Percentiles rank a stretch among this genome's conserved stretches.
Evolutionary conservation across 805 yeast species (phyloP).

Genomic region (Starmerella floricola): DNA sequence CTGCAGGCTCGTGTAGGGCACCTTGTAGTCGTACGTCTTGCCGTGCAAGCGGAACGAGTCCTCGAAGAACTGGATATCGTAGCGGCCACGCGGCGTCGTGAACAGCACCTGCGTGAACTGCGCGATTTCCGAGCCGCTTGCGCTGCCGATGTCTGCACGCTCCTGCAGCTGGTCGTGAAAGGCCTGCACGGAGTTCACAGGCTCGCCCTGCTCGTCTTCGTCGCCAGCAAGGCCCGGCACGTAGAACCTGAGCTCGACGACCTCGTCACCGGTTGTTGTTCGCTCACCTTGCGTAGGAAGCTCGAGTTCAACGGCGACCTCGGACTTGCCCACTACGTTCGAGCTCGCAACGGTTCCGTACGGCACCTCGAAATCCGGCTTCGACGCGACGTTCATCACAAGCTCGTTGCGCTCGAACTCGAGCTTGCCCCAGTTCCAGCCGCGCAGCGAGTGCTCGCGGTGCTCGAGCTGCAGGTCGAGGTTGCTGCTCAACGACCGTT

Average conservation of each 20-base stretch:
- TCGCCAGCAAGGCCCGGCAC: slow-evolving; percentile 69
- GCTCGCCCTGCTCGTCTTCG: slow-evolving; percentile 35
- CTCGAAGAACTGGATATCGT: slow-evolving; percentile 88
- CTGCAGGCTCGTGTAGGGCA: slow-evolving; percentile 80
- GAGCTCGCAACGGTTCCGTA: slow-evolving; percentile 69
- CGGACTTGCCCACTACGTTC: slow-evolving; percentile 82
- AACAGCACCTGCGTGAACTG: slow-evolving; percentile 83
- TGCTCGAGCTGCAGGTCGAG: slow-evolving; percentile 65
- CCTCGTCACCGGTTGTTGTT: slow-evolving; percentile 75
- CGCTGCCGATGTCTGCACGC: slow-evolving; percentile 87
- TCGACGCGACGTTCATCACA: slow-evolving; percentile 70
- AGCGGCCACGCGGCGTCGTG: slow-evolving; percentile 97
- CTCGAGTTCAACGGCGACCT: slow-evolving; percentile 80
- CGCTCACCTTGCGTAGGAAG: slow-evolving; percentile 39
- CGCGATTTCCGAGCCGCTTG: slow-evolving; percentile 87
- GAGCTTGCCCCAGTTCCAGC: slow-evolving; percentile 98
- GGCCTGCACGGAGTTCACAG: slow-evolving; percentile 62
- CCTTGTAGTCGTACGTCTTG: slow-evolving; percentile 92
- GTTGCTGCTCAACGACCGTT: slow-evolving; percentile 69
- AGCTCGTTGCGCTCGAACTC: slow-evolving; percentile 88
- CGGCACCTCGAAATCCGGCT: slow-evolving; percentile 87
- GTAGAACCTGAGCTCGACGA: slow-evolving; percentile 87
- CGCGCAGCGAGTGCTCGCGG: slow-evolving; percentile 84
- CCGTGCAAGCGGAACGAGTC: slow-evolving; percentile 84
- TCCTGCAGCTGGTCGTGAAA: slow-evolving; percentile 88